Conservation (phyloP, 2,329 filamentous ascomycete species). For the Ophiostoma triangulosporum region DNA sequence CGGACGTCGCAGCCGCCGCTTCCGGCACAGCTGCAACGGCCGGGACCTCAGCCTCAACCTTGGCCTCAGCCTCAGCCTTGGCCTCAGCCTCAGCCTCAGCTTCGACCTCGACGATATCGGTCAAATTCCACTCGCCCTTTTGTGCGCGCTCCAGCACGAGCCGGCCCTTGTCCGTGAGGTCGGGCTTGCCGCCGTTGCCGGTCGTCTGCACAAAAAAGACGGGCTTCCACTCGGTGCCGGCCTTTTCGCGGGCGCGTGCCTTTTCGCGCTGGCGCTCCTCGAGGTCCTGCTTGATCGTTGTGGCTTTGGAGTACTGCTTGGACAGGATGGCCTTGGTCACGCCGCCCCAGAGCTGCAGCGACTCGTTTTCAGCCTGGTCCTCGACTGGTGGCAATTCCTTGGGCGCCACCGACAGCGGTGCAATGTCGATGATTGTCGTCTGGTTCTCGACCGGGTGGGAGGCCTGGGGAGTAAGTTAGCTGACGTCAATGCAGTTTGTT, state of each 20-base stretch:
- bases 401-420: conserved; percentile 63
- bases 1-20: too few species aligned
- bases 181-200: conserved; percentile 41
- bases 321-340: conserved; percentile 76
- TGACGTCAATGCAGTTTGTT: neutral
- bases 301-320: conserved; percentile 77
- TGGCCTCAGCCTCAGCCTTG: neutral
- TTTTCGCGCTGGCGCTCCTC: conserved; percentile 82
- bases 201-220: conserved; percentile 63
- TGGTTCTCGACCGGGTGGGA: conserved; percentile 44
- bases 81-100: neutral
- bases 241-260: conserved; percentile 63
- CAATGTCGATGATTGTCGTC: conserved; percentile 72
- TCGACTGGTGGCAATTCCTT: conserved; percentile 70
- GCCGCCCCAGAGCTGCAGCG: conserved; percentile 70
- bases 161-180: conserved; percentile 39
- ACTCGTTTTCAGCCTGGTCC: conserved; percentile 78
- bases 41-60: neutral
- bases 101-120: conserved; percentile 15
- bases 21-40: neutral
- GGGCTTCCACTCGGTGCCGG: conserved; percentile 62
- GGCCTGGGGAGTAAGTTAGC: conserved; percentile 20
- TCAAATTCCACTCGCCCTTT: conserved; percentile 33
- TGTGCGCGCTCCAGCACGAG: conserved; percentile 39
- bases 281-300: conserved; percentile 74